phyloP scores from a whole-genome alignment of 805 yeast species.

The Candida chauliodis region DNA sequence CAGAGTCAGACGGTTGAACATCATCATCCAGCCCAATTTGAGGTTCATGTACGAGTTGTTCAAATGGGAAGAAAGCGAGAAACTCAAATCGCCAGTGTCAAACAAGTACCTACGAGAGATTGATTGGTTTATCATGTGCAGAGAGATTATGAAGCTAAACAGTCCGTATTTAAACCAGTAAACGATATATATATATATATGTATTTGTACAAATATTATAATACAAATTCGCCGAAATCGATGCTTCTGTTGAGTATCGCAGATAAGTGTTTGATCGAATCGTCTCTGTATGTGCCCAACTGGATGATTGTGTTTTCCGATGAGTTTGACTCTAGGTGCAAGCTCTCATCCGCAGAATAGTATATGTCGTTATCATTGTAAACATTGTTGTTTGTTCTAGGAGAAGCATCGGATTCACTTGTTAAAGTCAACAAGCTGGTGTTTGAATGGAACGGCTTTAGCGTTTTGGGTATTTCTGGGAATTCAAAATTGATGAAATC shows the following conservation, averaged over 20 bases:
- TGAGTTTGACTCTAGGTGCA: background rate
- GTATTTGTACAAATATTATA: background rate
- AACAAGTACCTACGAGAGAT: constrained; percentile 48
- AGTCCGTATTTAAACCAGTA: constrained; percentile 50
- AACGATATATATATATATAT: background rate
- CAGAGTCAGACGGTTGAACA: constrained; percentile 84
- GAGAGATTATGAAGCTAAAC: constrained; percentile 77
- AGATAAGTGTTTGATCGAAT: constrained; percentile 30
- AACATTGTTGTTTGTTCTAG: background rate
- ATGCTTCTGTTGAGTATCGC: constrained; percentile 27
- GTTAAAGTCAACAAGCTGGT: constrained; percentile 12
- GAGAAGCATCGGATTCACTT: constrained; percentile 8
- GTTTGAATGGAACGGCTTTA: constrained; percentile 8
- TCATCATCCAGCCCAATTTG: constrained; percentile 90
- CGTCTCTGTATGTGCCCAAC: constrained; percentile 17
- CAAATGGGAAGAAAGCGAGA: constrained; percentile 41
- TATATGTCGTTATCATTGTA: background rate
- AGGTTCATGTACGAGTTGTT: constrained; percentile 88
- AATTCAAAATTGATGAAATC: constrained; percentile 22
- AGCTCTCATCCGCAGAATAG: constrained; percentile 6
- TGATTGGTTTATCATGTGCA: constrained; percentile 86
- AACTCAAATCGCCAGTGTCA: constrained; percentile 4
- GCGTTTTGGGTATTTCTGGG: background rate
- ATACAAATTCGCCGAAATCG: constrained; percentile 9
- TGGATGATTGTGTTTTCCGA: constrained; percentile 20